Percentiles rank a stretch among this genome's conserved stretches.
These are phyloP conservation scores for Aegilops sharonensis DNA, from an alignment of 176 grass and related monocot species.

Conservation along the genomic window DNA sequence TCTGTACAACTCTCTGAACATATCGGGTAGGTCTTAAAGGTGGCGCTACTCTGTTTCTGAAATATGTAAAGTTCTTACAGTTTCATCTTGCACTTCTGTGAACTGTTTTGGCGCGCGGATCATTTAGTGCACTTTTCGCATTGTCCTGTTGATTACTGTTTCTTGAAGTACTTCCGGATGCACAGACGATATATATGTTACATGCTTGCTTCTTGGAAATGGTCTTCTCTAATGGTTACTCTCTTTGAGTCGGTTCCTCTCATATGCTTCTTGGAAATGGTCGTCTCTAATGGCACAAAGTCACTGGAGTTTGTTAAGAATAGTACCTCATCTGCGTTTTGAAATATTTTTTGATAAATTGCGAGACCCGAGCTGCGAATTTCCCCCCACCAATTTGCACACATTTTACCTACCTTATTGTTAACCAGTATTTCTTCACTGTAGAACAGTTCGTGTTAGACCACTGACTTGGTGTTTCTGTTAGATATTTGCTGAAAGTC, in stretches of 20 bases:
- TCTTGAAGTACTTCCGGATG: neutral
- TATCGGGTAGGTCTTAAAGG: neutral
- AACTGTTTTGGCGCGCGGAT: neutral
- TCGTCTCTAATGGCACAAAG: neutral
- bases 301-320: slow-evolving; percentile 4
- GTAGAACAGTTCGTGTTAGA: neutral
- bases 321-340: neutral
- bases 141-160: slow-evolving; percentile 15
- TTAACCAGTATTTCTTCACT: neutral
- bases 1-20: neutral
- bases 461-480: slow-evolving; percentile 12
- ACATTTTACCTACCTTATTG: neutral
- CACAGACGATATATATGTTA: neutral
- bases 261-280: slow-evolving; percentile 2
- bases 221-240: neutral
- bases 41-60: neutral
- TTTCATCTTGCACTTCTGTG: neutral
- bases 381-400: neutral
- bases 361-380: neutral
- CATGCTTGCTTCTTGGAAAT: slow-evolving; percentile 21
- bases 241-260: neutral
- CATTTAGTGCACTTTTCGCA: neutral
- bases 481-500: slow-evolving; percentile 17
- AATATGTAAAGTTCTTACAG: neutral
- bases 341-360: slow-evolving; percentile 17